Evolutionary conservation across 1,284 basidiomycete genomes (phyloP), one percentile per base, ranked within the genome.

Genomic region (Sphagnurus paluster): DNA sequence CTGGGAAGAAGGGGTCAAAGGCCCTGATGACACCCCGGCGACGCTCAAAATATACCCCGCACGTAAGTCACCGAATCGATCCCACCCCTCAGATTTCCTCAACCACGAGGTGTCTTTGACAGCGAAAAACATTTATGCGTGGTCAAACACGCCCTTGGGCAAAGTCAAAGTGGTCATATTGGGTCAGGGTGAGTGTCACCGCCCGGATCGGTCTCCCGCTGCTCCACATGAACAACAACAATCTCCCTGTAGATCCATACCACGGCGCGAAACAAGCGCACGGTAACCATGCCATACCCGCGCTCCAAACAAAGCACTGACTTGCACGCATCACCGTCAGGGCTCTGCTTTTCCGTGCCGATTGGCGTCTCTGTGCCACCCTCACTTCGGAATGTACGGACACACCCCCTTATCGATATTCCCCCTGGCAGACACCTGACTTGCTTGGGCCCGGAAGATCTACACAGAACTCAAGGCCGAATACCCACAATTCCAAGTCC

Each of bases 391-490:
- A 95, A 94, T 64, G 87, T 87, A 61, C 32, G 46, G 14, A n/a
- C 17, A n/a, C 21, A 11, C 11, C 30, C 21, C 24, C 46, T 34
- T 49, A 46, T 49, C 25, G 11, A 25, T 34, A 14, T 17, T 30
- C 16, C n/a, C 24, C 28, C 23, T 33, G 4, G n/a, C 24, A 10
- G 28, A 36, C 41, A 42, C 13, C 46, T 48, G 45, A 39, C 37
- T 29, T 36, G 32, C 42, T 29, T 42, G 14, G 47, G 38, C 50
- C 48, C 49, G 30, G 42, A 52, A 88, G 83, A 98, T 98, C 63
- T 98, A 95, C 71, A 79, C 82, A 56, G 91, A 98, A 72, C 80
- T 98, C 59, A 80, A 81, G 53, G 68, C 79, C 39, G 91, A 94
- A 63, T 90, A 92, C 62, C 84, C 90, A 1, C 77, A 74, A 20